Evolutionary conservation across 2,329 filamentous ascomycete species (phyloP), one percentile per base, ranked within the genome.

Genomic region (Cladosporium sp.): DNA sequence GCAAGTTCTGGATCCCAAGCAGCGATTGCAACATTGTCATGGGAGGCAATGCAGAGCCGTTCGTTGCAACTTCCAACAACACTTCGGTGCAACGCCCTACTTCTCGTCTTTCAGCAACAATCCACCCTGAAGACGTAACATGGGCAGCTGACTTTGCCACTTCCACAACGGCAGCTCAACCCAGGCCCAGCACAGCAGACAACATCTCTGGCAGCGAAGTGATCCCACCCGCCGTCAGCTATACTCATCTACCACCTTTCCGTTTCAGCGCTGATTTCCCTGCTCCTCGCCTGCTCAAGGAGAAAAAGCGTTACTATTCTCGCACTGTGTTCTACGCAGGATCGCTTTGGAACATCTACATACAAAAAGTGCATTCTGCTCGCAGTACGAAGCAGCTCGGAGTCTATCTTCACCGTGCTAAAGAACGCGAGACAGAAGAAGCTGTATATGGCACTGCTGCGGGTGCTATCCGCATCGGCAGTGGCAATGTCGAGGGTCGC

Each of bases 271-370:
- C 78, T 13, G 81, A 83, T 59, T 83, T 84, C 53, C 80, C 80
- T 0, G 81, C 80, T 60, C 80, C 82, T 1, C 74, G 79, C 15
- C 74, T 78, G 6, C 70, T 84, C 22, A 83, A 83, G 58, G 81
- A 83, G 65, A 82, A 81, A 71, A 83, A 83, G 66, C 73, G 81
- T 0, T 78, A 83, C 8, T 84, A 84, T 65, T 81, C 78, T 10
- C 76, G 80, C 32, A 84, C 81, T 2, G 80, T 84, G 4, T 83
- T 82, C 64, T 84, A 84, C 59, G 81, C 81, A 3, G 82, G 82
- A 2, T 80, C 76, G 17, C 70, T 83, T 15, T 84, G 82, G 82
- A 84, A 84, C 62, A 80, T 84, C n/a, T 84, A 84, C 66, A 83
- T 84, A 10, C 82, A 84, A 63, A 82, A 83, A 59, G 78, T 83